Evolutionary conservation across 768 basidiomycete species (phyloP).

Genomic region (Amanita brunnescens): DNA sequence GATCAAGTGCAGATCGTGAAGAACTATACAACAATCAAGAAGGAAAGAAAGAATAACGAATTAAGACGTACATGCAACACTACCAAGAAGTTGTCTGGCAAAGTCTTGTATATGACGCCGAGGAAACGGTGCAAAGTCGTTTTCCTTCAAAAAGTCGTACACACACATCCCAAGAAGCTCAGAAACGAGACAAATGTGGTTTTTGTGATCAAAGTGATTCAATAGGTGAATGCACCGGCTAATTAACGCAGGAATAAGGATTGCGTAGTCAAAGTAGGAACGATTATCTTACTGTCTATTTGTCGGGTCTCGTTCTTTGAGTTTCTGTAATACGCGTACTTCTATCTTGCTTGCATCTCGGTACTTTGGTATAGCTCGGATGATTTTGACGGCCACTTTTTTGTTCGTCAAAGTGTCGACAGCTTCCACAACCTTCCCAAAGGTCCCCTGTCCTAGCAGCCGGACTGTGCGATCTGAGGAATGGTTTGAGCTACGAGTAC

Average conservation of each 20-base stretch:
- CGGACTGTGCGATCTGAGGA: conserved; percentile 80
- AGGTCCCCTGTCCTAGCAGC: conserved; percentile 93
- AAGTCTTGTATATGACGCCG: conserved; percentile 95
- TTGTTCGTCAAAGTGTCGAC: conserved; percentile 66
- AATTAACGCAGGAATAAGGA: conserved; percentile 9
- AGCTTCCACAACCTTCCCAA: conserved; percentile 97
- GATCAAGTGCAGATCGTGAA: conserved; percentile 84
- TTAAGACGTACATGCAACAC: conserved; percentile 69
- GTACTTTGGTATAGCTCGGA: conserved; percentile 96
- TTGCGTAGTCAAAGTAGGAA: background rate
- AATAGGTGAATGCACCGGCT: conserved; percentile 98
- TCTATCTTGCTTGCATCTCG: conserved; percentile 99
- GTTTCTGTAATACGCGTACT: conserved; percentile 86
- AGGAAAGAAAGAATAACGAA: conserved; percentile 2
- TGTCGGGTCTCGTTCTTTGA: conserved; percentile 80
- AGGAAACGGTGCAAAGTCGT: conserved; percentile 93
- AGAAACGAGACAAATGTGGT: conserved; percentile 96
- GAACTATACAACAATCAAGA: conserved; percentile 42
- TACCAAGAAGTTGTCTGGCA: conserved; percentile 82
- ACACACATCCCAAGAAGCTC: conserved; percentile 96
- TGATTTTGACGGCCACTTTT: conserved; percentile 96
- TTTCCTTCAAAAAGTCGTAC: conserved; percentile 98
- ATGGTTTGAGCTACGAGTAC: conserved; percentile 9
- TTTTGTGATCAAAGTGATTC: conserved; percentile 92
- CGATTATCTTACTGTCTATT: conserved; percentile 70